Percentiles rank a stretch among this genome's conserved stretches.
Conservation (phyloP, 2,329 filamentous ascomycete genomes). For the Fusarium mexicanum region DNA sequence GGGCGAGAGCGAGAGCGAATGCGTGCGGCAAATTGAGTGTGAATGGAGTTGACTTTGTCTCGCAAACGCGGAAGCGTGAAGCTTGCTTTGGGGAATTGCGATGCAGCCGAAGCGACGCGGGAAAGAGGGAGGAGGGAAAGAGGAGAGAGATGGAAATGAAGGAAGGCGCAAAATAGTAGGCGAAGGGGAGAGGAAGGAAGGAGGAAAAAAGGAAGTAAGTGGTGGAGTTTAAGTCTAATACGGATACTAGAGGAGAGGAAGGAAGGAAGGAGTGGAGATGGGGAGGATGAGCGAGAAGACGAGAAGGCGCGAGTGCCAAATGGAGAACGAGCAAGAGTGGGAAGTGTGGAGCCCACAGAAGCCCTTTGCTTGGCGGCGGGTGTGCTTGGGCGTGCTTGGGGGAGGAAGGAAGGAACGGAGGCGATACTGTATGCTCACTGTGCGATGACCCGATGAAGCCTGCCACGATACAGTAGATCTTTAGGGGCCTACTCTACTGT, state of each 20-base stretch:
- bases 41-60: constrained; percentile 30
- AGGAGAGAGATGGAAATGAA: constrained; percentile 45
- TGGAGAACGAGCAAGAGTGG: constrained; percentile 21
- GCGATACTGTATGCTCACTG: constrained; percentile 26
- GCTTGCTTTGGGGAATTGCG: constrained; percentile 4
- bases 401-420: constrained; percentile 36
- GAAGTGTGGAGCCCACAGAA: constrained; percentile 17
- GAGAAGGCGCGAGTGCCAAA: constrained; percentile 31
- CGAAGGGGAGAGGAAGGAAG: constrained; percentile 38
- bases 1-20: constrained; percentile 8
- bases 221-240: constrained; percentile 44
- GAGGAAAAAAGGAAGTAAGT: constrained; percentile 44
- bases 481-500: constrained; percentile 10
- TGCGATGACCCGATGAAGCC: constrained; percentile 3
- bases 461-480: constrained; percentile 7
- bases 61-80: constrained; percentile 36
- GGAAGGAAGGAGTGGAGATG: constrained; percentile 40
- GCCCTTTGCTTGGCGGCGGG: constrained; percentile 37
- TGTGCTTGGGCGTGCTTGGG: constrained; percentile 28
- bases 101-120: constrained; percentile 42
- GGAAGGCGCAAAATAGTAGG: constrained; percentile 44
- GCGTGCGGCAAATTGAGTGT: constrained; percentile 30
- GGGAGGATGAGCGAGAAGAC: constrained; percentile 1
- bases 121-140: constrained; percentile 41
- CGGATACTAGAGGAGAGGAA: constrained; percentile 45